Conservation (phyloP, 768 basidiomycete genomes). For the Pisolithus tinctorius region DNA sequence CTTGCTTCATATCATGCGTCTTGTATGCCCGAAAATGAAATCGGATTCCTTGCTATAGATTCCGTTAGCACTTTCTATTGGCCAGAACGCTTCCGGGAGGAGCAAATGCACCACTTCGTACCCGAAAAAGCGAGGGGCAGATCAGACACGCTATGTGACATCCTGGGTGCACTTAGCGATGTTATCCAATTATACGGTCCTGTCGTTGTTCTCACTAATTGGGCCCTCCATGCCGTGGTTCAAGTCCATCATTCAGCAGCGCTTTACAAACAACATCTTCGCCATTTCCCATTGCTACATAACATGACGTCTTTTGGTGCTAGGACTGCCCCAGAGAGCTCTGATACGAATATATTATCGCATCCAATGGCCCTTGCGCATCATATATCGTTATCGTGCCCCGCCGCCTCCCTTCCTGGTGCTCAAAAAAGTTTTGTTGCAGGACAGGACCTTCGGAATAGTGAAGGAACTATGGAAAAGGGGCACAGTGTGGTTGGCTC, state of each 20-base stretch:
- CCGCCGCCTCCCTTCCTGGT: conserved; percentile 8
- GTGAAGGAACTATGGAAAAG: conserved; percentile 13
- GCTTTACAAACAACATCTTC: conserved; percentile 48
- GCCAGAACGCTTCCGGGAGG: conserved; percentile 60
- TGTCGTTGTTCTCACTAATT: conserved; percentile 53
- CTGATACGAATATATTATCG: conserved; percentile 9
- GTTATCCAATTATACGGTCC: conserved; percentile 46
- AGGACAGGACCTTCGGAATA: conserved; percentile 12
- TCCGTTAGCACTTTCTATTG: conserved; percentile 75
- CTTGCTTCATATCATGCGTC: conserved; percentile 48
- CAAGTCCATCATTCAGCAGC: conserved; percentile 7
- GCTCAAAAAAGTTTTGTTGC: conserved; percentile 12
- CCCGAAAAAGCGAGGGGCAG: conserved; percentile 2
- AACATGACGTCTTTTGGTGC: conserved; percentile 9
- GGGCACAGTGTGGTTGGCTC: conserved; percentile 19
- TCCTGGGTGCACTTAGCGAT: conserved; percentile 40
- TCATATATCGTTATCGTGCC: conserved; percentile 33
- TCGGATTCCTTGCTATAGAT: conserved; percentile 68
- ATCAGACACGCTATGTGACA: conserved; percentile 34
- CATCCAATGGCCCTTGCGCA: conserved; percentile 29
- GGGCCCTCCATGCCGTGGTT: conserved; percentile 38
- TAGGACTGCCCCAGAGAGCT: conserved; percentile 4
- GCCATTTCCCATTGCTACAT: conserved; percentile 32
- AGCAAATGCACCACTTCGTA: conserved; percentile 37
- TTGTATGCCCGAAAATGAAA: conserved; percentile 43